phyloP scores from a whole-genome alignment of 352 stramenopile species.

The Halophytophthora polymorphica region DNA sequence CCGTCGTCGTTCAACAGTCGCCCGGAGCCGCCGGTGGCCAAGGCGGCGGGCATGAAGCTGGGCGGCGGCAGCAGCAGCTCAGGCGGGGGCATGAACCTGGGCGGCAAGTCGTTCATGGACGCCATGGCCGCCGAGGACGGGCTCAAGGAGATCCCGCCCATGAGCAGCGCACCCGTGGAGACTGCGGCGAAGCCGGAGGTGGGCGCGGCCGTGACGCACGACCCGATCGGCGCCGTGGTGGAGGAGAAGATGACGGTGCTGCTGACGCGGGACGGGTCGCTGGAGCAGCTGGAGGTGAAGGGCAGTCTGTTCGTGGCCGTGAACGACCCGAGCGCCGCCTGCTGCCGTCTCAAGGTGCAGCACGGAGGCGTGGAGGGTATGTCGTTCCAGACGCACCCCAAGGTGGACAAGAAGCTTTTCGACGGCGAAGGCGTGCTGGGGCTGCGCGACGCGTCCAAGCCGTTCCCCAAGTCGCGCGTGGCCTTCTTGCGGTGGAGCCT shows the following conservation, averaged over 20 bases:
- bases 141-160: constrained; percentile 82
- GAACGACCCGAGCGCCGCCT: constrained; percentile 68
- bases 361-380: constrained; percentile 67
- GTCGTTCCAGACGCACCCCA: constrained; percentile 84
- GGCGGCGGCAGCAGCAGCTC: constrained; percentile 49
- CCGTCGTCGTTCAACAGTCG: constrained; percentile 62
- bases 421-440: constrained; percentile 77
- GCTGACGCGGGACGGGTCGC: constrained; percentile 73
- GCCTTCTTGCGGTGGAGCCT: constrained; percentile 83
- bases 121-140: constrained; percentile 85
- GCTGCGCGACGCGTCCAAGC: constrained; percentile 79
- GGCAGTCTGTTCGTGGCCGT: constrained; percentile 82
- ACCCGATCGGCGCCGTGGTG: constrained; percentile 78
- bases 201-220: constrained; percentile 63
- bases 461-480: constrained; percentile 77
- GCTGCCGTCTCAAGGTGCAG: constrained; percentile 72
- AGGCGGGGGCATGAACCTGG: too few species aligned
- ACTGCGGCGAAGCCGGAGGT: constrained; percentile 56
- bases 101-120: constrained; percentile 75
- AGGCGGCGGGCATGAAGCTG: constrained; percentile 70
- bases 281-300: constrained; percentile 87
- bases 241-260: constrained; percentile 87
- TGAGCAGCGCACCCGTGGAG: constrained; percentile 69
- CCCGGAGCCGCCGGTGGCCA: constrained; percentile 42
- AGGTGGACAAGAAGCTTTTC: constrained; percentile 87